Percentiles rank a stretch among this genome's conserved stretches.
phyloP scores from a whole-genome alignment of 169 alveolate species.

The Plasmodium malariae region DNA sequence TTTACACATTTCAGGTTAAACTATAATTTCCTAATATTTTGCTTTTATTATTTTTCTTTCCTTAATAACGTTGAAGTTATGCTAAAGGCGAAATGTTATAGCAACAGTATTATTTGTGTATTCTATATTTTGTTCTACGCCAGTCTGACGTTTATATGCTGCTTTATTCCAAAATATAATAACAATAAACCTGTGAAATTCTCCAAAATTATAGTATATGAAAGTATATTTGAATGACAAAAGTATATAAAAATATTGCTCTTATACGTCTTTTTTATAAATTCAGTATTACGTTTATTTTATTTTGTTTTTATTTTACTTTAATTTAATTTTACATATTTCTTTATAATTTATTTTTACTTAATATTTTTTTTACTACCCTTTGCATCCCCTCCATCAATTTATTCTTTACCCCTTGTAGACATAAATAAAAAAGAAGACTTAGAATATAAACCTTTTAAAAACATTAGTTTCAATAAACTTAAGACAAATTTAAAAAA shows the following conservation, averaged over 20 bases:
- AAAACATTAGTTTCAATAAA: constrained; percentile 71
- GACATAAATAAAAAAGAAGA: constrained; percentile 62
- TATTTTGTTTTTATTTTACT: too few relatives aligned
- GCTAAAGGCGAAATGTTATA: constrained; percentile 50
- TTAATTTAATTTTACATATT: too few relatives aligned
- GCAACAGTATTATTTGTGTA: neutral
- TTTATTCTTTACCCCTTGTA: neutral
- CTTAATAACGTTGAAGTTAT: constrained; percentile 10
- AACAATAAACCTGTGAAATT: neutral
- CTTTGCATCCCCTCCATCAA: too few relatives aligned
- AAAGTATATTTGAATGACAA: too few relatives aligned
- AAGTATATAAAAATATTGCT: too few relatives aligned
- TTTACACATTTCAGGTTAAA: constrained; percentile 19
- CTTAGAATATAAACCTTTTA: constrained; percentile 60
- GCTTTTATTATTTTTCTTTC: neutral
- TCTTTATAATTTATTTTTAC: too few relatives aligned
- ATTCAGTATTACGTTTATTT: too few relatives aligned
- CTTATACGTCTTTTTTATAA: too few relatives aligned
- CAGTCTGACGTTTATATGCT: constrained; percentile 8
- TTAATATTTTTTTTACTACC: too few relatives aligned
- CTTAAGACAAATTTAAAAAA: constrained; percentile 62
- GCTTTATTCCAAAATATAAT: constrained; percentile 1
- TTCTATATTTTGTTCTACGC: constrained; percentile 10
- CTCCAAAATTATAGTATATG: constrained; percentile 12
- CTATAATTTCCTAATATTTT: neutral